A percentile compares a stretch with the other conserved stretches of the same genome.
These are phyloP conservation scores for Parastagonospora nodorum DNA, from an alignment of 2,329 filamentous ascomycete genomes.

Conservation along the genomic window DNA sequence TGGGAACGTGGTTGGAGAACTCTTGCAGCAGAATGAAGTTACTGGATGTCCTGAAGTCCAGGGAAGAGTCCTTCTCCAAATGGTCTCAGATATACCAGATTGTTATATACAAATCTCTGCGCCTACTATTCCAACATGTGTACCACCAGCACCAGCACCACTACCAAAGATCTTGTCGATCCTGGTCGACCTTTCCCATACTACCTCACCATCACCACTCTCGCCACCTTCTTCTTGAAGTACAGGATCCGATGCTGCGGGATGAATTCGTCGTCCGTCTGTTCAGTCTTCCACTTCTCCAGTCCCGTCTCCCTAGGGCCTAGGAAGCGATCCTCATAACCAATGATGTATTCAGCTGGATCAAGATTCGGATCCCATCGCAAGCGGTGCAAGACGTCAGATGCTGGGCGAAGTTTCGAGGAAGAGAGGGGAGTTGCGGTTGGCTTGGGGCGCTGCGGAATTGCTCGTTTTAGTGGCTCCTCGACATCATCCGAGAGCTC, in stretches of 20 bases:
- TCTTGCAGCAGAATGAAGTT: no score
- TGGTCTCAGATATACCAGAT: no score
- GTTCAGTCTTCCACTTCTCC: conserved; percentile 58
- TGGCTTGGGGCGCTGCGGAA: conserved; percentile 21
- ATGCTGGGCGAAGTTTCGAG: conserved; percentile 42
- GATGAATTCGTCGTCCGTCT: conserved; percentile 62
- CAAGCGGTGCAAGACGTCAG: conserved; percentile 56
- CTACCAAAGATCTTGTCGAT: conserved; percentile 56
- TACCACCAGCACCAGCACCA: conserved; percentile 30
- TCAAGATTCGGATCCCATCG: conserved; percentile 56
- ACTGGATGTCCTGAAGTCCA: no score
- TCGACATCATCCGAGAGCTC: conserved; percentile 21
- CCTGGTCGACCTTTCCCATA: conserved; percentile 56
- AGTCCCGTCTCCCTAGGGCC: conserved; percentile 55
- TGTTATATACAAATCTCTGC: neutral
- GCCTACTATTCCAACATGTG: neutral
- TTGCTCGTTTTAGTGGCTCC: conserved; percentile 14
- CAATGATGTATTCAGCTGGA: conserved; percentile 55
- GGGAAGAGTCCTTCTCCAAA: no score
- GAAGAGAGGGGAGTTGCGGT: conserved; percentile 27
- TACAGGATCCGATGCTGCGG: conserved; percentile 60
- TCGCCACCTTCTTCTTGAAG: conserved; percentile 48
- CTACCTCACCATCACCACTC: conserved; percentile 37
- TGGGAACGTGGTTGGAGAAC: no score
- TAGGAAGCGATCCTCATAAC: conserved; percentile 60